Evolutionary conservation across 108 stramenopile genomes (phyloP).

Genomic region (Discostella stelligeroides): DNA sequence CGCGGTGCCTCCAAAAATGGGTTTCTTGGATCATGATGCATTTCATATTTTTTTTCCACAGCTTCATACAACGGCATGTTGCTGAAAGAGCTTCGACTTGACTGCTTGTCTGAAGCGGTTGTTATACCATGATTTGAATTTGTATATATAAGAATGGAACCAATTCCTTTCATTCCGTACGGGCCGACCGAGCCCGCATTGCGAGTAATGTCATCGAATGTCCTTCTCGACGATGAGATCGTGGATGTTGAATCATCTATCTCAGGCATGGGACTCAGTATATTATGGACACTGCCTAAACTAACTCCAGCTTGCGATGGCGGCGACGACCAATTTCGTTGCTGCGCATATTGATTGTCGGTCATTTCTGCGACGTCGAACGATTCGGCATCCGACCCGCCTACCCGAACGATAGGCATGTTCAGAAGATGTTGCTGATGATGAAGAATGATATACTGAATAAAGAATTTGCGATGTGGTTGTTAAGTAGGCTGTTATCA

Average conservation of each 20-base stretch:
- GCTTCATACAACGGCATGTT: constrained; percentile 5
- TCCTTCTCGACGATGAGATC: constrained; percentile 11
- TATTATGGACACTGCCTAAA: background rate
- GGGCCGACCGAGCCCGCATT: no score
- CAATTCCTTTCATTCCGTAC: no score
- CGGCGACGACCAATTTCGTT: constrained; percentile 14
- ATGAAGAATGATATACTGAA: no score
- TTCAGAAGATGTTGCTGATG: background rate
- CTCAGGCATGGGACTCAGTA: constrained; percentile 4
- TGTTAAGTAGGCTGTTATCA: no score
- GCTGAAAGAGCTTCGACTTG: no score
- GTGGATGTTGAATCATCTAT: constrained; percentile 17
- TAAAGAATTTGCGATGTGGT: no score
- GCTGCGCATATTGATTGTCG: background rate
- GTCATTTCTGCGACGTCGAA: constrained; percentile 31
- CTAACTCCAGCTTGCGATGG: background rate
- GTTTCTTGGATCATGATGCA: constrained; percentile 19
- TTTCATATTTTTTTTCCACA: constrained; percentile 4
- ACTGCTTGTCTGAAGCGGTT: no score
- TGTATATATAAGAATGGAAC: no score
- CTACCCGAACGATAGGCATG: constrained; percentile 11
- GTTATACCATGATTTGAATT: no score
- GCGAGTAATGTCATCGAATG: constrained; percentile 2
- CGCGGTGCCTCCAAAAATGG: background rate
- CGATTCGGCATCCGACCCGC: constrained; percentile 18